Conservation (phyloP, 2,329 filamentous ascomycete genomes). For the Claviceps pazoutovae region DNA sequence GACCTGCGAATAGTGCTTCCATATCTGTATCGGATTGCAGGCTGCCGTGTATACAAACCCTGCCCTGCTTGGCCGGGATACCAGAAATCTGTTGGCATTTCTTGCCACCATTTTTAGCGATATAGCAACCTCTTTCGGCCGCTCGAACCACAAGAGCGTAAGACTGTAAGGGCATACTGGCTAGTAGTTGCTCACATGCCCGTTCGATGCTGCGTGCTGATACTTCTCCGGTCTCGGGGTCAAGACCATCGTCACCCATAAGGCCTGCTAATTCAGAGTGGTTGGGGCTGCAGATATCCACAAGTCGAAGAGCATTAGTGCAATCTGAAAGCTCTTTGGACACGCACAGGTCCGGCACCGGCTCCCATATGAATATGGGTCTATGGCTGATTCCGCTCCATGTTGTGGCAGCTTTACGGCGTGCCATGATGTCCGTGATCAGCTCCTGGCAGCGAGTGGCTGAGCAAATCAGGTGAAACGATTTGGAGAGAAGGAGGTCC, state of each 20-base stretch:
- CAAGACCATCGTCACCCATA: slow-evolving; percentile 50
- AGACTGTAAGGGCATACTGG: slow-evolving; percentile 48
- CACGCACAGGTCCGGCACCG: slow-evolving; percentile 76
- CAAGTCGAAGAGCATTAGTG: slow-evolving; percentile 46
- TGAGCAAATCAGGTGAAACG: slow-evolving; percentile 81
- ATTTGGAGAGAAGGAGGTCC: slow-evolving; percentile 53
- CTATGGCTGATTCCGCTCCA: slow-evolving; percentile 26
- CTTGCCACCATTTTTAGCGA: slow-evolving; percentile 43
- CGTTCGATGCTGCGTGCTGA: slow-evolving; percentile 39
- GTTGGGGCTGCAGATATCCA: slow-evolving; percentile 64
- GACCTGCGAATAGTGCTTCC: slow-evolving; percentile 45
- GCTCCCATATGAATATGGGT: slow-evolving; percentile 86
- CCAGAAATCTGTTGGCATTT: slow-evolving; percentile 12
- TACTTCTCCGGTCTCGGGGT: slow-evolving; percentile 40
- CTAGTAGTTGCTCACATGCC: slow-evolving; percentile 47
- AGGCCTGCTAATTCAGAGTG: slow-evolving; percentile 78
- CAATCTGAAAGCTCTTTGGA: slow-evolving; percentile 52
- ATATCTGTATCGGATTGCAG: slow-evolving; percentile 48
- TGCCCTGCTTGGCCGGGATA: slow-evolving; percentile 16
- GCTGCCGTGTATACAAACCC: slow-evolving; percentile 33
- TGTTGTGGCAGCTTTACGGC: slow-evolving; percentile 30
- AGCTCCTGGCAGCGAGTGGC: slow-evolving; percentile 63
- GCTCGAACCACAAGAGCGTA: slow-evolving; percentile 56
- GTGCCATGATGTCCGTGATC: slow-evolving; percentile 52
- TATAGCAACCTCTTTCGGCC: slow-evolving; percentile 58